These are phyloP conservation scores for Globisporangium paroecandrum DNA, from an alignment of 352 stramenopile species.

Conservation along the genomic window DNA sequence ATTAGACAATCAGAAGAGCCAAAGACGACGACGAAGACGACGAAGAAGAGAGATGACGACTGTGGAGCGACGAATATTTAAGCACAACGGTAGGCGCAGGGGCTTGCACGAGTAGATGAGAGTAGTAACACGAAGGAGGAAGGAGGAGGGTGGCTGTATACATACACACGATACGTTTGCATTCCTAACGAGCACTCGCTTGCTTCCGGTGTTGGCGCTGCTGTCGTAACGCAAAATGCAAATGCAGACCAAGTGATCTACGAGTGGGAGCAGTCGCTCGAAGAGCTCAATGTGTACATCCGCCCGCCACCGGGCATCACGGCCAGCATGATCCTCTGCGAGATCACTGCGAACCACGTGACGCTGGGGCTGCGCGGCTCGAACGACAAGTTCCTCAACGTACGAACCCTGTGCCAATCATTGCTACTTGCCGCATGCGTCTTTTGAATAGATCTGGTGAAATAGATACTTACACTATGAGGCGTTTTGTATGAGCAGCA, in stretches of 20 bases:
- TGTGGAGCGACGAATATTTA: constrained; percentile 55
- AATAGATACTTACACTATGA: not conserved
- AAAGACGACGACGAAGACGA: constrained; percentile 1
- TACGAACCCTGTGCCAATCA: constrained; percentile 16
- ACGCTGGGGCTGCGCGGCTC: constrained; percentile 86
- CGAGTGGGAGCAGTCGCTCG: constrained; percentile 96
- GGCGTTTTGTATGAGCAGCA: constrained; percentile 52
- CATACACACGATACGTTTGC: constrained; percentile 5
- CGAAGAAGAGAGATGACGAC: constrained; percentile 25
- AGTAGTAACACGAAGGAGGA: not conserved
- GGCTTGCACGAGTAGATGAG: constrained; percentile 11
- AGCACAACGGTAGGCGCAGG: constrained; percentile 51
- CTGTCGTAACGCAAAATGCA: constrained; percentile 25
- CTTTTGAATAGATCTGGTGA: not conserved
- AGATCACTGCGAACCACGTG: constrained; percentile 88
- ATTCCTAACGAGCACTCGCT: not conserved
- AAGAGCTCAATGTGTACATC: constrained; percentile 96
- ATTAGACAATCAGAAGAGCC: not conserved
- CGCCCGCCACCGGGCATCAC: constrained; percentile 81
- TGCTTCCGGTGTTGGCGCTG: not conserved
- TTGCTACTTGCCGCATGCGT: not conserved
- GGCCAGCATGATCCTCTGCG: constrained; percentile 81
- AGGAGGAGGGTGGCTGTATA: constrained; percentile 1
- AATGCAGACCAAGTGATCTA: constrained; percentile 81
- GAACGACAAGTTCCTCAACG: constrained; percentile 92